Evolutionary conservation across 2,329 filamentous ascomycete species (phyloP), one percentile per base, ranked within the genome.

Genomic region (Fonsecaea pugnacius): DNA sequence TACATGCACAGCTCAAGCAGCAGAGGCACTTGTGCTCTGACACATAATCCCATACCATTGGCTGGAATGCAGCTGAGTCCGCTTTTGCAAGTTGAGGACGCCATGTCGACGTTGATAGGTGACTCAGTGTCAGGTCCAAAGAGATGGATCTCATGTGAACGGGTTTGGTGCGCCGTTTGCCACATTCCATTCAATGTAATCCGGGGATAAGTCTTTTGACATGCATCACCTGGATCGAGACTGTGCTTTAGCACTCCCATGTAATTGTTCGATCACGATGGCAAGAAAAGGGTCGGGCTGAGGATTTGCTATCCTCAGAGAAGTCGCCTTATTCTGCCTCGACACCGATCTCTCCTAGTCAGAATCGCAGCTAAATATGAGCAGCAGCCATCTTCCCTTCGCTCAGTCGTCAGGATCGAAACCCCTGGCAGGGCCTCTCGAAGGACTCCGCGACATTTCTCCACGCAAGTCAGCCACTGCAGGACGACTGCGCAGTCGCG

Each of bases 401-500:
- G 50, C 43, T 65, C 59, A 66, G 16, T 54, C 60, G 48, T 58
- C 43, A 9, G 53, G n/a, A 14, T 57, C 56, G 14, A 51, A 36
- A 8, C 33, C 43, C 18, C 57, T 38, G 7, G 50, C 54, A 12
- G 65, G 53, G 14, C 38, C 59, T 33, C 56, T 59, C 14, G 65
- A 65, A 10, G 62, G 60, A 48, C 62, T 67, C 18, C 56, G 55
- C 1, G 62, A 63, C 30, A 38, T 30, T 38, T 64, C 38, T 46
- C 59, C 59, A 16, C 62, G 51, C 21, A 67, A 54, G 33, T 65
- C 38, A 12, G 16, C 30, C 12, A 65, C 43, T 30, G 58, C 58
- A 21, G 65, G 54, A 54, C 55, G 57, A 48, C 35, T 65, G 7
- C 62, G 54, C 18, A 67, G 35, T 50, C 59, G 30, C 9, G 65